phyloP scores from a whole-genome alignment of 495 filamentous ascomycete genomes.

The Rostrohypoxylon terebratum region DNA sequence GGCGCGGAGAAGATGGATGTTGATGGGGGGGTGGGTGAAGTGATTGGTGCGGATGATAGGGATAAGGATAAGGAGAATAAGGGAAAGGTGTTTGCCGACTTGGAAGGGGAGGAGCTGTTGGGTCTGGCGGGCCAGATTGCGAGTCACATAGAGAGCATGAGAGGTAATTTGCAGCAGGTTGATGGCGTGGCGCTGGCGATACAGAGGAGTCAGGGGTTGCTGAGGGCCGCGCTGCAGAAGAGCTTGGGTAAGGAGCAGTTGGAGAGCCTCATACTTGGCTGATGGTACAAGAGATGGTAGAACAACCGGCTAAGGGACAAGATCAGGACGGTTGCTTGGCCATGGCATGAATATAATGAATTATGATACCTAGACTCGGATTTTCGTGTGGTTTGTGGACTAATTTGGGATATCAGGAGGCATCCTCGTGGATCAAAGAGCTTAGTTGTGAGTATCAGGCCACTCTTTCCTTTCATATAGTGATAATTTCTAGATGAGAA shows the following conservation, averaged over 20 bases:
- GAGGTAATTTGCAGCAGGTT: conserved; percentile 66
- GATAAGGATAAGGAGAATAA: conserved; percentile 36
- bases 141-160: conserved; percentile 67
- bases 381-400: background rate
- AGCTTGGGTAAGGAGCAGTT: conserved; percentile 59
- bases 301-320: background rate
- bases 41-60: conserved; percentile 49
- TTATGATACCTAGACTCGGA: conserved; percentile 1
- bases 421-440: background rate
- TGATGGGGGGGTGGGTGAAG: conserved; percentile 36
- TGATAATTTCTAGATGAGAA: background rate
- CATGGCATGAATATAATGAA: background rate
- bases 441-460: background rate
- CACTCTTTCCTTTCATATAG: background rate
- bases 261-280: conserved; percentile 55
- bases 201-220: conserved; percentile 57
- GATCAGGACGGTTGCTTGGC: background rate
- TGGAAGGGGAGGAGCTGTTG: conserved; percentile 51
- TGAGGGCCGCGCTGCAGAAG: conserved; percentile 55
- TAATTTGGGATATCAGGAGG: background rate
- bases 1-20: conserved; percentile 24
- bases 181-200: conserved; percentile 59
- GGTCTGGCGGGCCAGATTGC: conserved; percentile 57
- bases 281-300: background rate
- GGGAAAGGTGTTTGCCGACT: conserved; percentile 37